These are phyloP conservation scores for Penicillium rolfsii DNA, from an alignment of 2,329 filamentous ascomycete species.

Conservation along the genomic window DNA sequence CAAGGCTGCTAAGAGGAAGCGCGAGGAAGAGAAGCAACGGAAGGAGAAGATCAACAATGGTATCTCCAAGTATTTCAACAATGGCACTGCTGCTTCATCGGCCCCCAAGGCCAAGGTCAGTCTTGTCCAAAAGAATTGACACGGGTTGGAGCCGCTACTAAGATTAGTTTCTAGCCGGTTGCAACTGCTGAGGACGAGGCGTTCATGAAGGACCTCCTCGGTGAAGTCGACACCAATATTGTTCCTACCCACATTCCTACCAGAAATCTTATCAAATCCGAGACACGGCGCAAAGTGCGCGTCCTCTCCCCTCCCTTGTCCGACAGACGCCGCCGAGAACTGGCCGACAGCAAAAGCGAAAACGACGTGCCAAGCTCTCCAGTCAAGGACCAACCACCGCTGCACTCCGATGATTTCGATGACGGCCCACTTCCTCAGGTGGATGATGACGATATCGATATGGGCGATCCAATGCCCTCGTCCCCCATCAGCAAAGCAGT, in stretches of 20 bases:
- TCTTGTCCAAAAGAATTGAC: conserved; percentile 40
- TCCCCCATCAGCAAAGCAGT: conserved; percentile 82
- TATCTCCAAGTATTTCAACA: conserved; percentile 93
- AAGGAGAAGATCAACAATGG: conserved; percentile 86
- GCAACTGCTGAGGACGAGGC: conserved; percentile 86
- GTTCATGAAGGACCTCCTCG: conserved; percentile 82
- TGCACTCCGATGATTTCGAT: conserved; percentile 54
- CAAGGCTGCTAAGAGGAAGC: conserved; percentile 77
- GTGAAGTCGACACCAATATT: conserved; percentile 81
- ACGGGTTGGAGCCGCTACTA: not conserved
- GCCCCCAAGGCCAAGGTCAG: conserved; percentile 78
- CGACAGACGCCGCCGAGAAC: conserved; percentile 59
- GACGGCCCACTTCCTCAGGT: conserved; percentile 59
- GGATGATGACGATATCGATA: conserved; percentile 76
- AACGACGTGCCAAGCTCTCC: conserved; percentile 52
- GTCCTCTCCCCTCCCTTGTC: conserved; percentile 74
- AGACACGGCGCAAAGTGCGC: conserved; percentile 76
- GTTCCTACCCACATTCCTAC: conserved; percentile 58
- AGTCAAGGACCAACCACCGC: conserved; percentile 43
- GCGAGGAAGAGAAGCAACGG: conserved; percentile 82
- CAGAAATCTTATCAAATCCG: conserved; percentile 70
- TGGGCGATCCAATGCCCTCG: conserved; percentile 84
- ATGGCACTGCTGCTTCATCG: conserved; percentile 62
- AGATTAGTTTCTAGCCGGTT: conserved; percentile 53
- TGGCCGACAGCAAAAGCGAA: conserved; percentile 48